Base-by-base conservation (phyloP, 106 monocot species). In the Allium fistulosum region DNA sequence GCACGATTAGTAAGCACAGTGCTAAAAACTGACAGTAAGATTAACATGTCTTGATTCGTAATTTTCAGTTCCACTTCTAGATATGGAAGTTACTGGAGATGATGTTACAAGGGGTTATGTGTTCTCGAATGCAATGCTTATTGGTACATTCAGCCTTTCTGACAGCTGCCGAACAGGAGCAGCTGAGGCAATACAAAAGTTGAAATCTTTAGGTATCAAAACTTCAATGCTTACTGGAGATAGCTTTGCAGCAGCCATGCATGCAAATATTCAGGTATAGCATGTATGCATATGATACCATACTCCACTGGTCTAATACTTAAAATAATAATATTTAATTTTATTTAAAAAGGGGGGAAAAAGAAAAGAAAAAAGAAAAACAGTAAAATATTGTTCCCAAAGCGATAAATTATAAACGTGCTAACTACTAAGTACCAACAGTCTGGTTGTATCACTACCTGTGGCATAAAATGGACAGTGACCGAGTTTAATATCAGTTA, bases 201-300 rank as follows among this genome's bases (percentile, higher is more conserved):
- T 99, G 53, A 92, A 87, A 65, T 76, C 50, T 7, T 56, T 92
- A 63, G 84, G 90, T 48, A 81, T 83, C 14, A 92, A 83, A 62
- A 79, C 79, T 37, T 82, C 75, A 17, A 87, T 99, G 89, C 89
- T 99, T 17, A 99, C 97, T 27, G 97, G 97, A 69, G 97, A 99
- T 65, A 85, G 84, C 79, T 69, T 53, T 37, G 70, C 76, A 48
- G 80, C 97, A 49, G 89, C 97, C 66, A 83, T 58, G 55, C 73
- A 82, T 62, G 81, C 84, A 11, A 89, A 99, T 60, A 79, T 77
- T 61, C 88, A 95, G 85, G 94, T 90, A 82, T 7, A 37, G 37
- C 37, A 37, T 37, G 37, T 5, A 37, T 37, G 2, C 5, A 37
- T 37, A 37, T 37, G 5, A 37, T 37, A 37, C 37, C 37, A 37